Conservation (phyloP, 495 filamentous ascomycete genomes). For the Talaromyces nanjingensis region DNA sequence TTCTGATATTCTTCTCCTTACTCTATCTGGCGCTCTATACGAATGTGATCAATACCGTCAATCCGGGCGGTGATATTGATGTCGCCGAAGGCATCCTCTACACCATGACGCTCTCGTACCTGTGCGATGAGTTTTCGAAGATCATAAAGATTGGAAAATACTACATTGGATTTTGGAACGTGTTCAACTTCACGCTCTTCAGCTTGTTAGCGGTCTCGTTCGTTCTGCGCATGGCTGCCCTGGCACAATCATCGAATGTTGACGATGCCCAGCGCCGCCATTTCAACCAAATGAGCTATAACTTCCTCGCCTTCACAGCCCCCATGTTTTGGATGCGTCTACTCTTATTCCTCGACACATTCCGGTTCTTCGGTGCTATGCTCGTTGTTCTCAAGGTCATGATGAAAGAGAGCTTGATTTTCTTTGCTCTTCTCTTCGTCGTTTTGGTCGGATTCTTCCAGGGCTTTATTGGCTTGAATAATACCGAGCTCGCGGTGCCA, state of each 20-base stretch:
- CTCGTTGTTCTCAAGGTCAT: slow-evolving; percentile 94
- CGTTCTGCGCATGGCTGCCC: slow-evolving; percentile 66
- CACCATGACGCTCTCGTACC: slow-evolving; percentile 85
- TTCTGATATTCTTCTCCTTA: slow-evolving; percentile 78
- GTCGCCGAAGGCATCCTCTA: slow-evolving; percentile 80
- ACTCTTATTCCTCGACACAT: slow-evolving; percentile 85
- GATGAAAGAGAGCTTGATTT: slow-evolving; percentile 98
- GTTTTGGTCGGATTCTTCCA: slow-evolving; percentile 89
- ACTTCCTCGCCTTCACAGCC: slow-evolving; percentile 83
- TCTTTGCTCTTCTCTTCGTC: slow-evolving; percentile 87
- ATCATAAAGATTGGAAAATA: slow-evolving; percentile 86
- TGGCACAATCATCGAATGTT: slow-evolving; percentile 49
- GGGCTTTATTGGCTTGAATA: slow-evolving; percentile 90
- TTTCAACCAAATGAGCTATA: slow-evolving; percentile 80
- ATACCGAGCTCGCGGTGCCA: slow-evolving; percentile 59
- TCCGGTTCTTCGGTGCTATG: slow-evolving; percentile 97
- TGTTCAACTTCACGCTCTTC: slow-evolving; percentile 84
- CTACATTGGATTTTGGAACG: slow-evolving; percentile 92
- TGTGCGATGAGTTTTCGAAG: slow-evolving; percentile 79
- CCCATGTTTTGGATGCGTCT: slow-evolving; percentile 97
- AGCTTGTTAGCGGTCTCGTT: slow-evolving; percentile 68
- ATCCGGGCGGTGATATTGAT: slow-evolving; percentile 72
- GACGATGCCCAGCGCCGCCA: slow-evolving; percentile 47
- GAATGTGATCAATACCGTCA: slow-evolving; percentile 85
- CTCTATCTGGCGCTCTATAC: slow-evolving; percentile 83